phyloP scores from a whole-genome alignment of 495 filamentous ascomycete genomes.

The Xylaria venustula region DNA sequence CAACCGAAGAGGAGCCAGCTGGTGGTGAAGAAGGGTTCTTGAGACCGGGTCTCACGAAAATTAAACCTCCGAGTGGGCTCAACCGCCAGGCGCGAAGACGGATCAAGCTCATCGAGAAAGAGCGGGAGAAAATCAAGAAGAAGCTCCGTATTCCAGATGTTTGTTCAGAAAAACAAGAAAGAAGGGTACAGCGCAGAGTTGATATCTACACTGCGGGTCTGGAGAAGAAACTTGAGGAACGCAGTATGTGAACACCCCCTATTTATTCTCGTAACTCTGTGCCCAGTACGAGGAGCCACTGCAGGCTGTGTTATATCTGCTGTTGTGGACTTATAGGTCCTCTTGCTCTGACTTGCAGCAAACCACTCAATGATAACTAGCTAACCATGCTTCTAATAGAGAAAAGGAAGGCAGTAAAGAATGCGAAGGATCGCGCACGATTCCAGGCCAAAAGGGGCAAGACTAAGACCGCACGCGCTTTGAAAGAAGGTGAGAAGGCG shows the following conservation, averaged over 20 bases:
- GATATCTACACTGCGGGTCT: slow-evolving; percentile 15
- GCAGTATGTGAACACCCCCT: not conserved
- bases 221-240: not conserved
- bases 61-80: slow-evolving; percentile 1
- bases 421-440: slow-evolving; percentile 4
- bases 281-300: not conserved
- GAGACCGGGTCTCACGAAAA: not conserved
- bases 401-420: slow-evolving; percentile 13
- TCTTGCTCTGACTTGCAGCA: not conserved
- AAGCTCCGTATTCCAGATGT: slow-evolving; percentile 15
- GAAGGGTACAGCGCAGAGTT: slow-evolving; percentile 19
- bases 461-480: too few species aligned
- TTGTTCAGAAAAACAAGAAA: slow-evolving; percentile 10
- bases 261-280: not conserved
- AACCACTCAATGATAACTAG: not conserved
- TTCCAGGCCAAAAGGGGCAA: slow-evolving; percentile 11
- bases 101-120: slow-evolving; percentile 22
- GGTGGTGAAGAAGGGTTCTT: not conserved
- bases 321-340: not conserved
- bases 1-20: not conserved
- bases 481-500: slow-evolving; percentile 13
- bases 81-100: slow-evolving; percentile 27
- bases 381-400: not conserved
- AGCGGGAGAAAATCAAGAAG: slow-evolving; percentile 21
- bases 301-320: not conserved